Conservation (phyloP, 2,329 filamentous ascomycete species). For the Calonectria multiphialidica region DNA sequence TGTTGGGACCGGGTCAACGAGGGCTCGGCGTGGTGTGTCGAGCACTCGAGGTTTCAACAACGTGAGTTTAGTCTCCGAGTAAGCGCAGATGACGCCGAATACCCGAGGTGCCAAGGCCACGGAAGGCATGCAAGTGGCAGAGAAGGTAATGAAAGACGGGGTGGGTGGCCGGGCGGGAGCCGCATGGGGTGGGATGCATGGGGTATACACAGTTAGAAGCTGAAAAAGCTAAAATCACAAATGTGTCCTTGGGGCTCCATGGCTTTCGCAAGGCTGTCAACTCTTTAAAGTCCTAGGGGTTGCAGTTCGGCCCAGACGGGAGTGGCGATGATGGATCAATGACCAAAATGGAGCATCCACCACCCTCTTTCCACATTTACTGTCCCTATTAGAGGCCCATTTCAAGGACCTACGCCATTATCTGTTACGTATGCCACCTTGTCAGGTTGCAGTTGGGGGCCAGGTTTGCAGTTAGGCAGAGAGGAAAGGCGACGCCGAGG, state of each 20-base stretch:
- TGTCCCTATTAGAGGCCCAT: background rate
- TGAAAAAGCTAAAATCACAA: background rate
- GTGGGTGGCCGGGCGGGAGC: background rate
- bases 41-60: constrained; percentile 23
- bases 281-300: background rate
- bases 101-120: background rate
- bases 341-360: background rate
- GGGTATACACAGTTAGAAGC: background rate
- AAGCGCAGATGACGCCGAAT: background rate
- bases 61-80: constrained; percentile 4
- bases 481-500: background rate
- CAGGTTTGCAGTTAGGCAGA: background rate
- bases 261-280: background rate
- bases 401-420: background rate
- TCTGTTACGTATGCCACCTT: background rate
- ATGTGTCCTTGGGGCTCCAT: background rate
- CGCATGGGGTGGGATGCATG: background rate
- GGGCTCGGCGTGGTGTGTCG: constrained; percentile 30
- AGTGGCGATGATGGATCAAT: background rate
- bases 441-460: background rate
- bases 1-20: constrained; percentile 29
- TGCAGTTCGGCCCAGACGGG: background rate
- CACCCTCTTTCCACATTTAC: background rate
- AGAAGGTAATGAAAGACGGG: background rate
- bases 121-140: background rate